Conservation (phyloP, 495 filamentous ascomycete genomes). For the Cryomyces minteri region DNA sequence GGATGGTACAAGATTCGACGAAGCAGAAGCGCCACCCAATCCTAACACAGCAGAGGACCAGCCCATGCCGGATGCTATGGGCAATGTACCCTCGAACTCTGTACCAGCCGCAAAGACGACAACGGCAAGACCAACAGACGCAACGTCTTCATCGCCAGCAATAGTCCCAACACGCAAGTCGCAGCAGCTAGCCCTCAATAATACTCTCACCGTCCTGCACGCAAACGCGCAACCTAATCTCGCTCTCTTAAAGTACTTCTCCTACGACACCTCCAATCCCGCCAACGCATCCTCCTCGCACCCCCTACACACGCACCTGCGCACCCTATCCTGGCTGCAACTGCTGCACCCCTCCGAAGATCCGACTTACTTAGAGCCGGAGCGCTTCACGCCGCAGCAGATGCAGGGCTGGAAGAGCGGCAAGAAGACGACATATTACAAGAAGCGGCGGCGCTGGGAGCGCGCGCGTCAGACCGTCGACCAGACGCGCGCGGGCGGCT, state of each 20-base stretch:
- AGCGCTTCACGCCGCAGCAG: slow-evolving; percentile 29
- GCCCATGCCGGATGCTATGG: not conserved
- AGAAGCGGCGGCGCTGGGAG: slow-evolving; percentile 71
- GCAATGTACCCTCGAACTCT: not conserved
- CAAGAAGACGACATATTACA: slow-evolving; percentile 62
- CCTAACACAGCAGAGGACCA: not conserved
- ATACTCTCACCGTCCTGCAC: slow-evolving; percentile 80
- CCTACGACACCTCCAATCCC: slow-evolving; percentile 59
- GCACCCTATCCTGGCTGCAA: slow-evolving; percentile 77
- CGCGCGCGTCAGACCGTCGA: slow-evolving; percentile 48
- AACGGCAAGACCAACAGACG: not conserved
- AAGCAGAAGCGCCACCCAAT: not conserved
- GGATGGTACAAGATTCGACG: not conserved
- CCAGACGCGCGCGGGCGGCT: slow-evolving; percentile 52
- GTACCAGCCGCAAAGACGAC: not conserved
- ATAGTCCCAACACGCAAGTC: too few relatives aligned
- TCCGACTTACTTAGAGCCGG: slow-evolving; percentile 45
- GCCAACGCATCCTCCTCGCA: slow-evolving; percentile 49
- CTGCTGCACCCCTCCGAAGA: slow-evolving; percentile 58
- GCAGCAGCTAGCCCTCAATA: slow-evolving; percentile 29
- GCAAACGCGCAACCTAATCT: slow-evolving; percentile 81
- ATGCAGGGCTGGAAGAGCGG: slow-evolving; percentile 51
- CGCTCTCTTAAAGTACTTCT: slow-evolving; percentile 69
- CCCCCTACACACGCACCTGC: slow-evolving; percentile 65
- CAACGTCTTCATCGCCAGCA: too few relatives aligned